A percentile compares a stretch with the other conserved stretches of the same genome.
These are phyloP conservation scores for Penicillium verrucosum DNA, from an alignment of 2,329 filamentous ascomycete species.

Conservation along the genomic window DNA sequence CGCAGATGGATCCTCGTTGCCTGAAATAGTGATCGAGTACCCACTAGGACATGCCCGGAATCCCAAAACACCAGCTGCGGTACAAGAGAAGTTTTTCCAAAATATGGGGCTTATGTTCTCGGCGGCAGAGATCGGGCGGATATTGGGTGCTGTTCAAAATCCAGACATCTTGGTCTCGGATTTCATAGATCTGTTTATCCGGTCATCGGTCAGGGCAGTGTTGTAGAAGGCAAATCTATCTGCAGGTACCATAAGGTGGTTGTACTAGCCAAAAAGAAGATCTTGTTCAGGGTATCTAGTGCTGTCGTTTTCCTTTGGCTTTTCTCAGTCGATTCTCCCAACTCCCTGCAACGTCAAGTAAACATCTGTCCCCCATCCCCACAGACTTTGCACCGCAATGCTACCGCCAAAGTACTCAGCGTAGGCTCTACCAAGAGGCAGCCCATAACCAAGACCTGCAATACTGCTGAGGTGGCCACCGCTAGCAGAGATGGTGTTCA, in stretches of 20 bases:
- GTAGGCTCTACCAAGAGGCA: conserved; percentile 87
- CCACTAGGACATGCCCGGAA: conserved; percentile 20
- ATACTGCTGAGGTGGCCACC: conserved; percentile 76
- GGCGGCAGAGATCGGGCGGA: conserved; percentile 8
- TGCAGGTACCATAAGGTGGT: neutral
- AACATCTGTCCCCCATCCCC: conserved; percentile 81
- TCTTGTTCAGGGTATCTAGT: conserved; percentile 8
- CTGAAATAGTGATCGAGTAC: conserved; percentile 38
- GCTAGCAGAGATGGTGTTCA: conserved; percentile 71
- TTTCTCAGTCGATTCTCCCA: conserved; percentile 46
- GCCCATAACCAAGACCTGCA: conserved; percentile 86
- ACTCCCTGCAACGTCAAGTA: conserved; percentile 62
- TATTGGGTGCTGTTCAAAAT: conserved; percentile 12
- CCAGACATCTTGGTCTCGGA: conserved; percentile 11
- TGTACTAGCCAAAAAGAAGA: neutral
- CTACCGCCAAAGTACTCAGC: conserved; percentile 98
- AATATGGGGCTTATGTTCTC: conserved; percentile 23
- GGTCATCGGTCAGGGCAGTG: neutral
- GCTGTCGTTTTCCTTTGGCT: neutral
- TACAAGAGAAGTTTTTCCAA: conserved; percentile 17
- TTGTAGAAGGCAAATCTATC: conserved; percentile 7
- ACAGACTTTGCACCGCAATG: conserved; percentile 90
- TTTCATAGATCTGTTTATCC: conserved; percentile 19
- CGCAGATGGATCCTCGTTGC: conserved; percentile 20
- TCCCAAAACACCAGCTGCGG: conserved; percentile 6